A percentile compares a stretch with the other conserved stretches of the same genome.
Evolutionary conservation across 129 eudicot genomes (phyloP).

Genomic region (Smallanthus sonchifolius): DNA sequence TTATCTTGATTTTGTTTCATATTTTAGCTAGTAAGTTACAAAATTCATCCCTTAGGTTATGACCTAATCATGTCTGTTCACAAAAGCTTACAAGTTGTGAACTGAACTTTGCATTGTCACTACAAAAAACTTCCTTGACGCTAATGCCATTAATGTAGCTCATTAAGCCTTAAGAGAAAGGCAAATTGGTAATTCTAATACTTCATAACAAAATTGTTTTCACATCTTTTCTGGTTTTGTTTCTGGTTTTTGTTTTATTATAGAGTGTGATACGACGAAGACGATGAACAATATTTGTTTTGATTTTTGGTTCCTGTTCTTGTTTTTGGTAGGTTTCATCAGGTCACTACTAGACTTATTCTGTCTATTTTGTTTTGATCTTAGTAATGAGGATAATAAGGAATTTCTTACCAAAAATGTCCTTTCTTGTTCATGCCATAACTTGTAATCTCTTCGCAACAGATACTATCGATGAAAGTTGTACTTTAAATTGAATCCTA

Average conservation of each 20-base stretch:
- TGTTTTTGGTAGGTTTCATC: neutral
- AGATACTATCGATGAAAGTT: neutral
- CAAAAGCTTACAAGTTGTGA: neutral
- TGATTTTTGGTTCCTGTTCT: neutral
- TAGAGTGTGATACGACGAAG: neutral
- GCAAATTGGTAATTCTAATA: neutral
- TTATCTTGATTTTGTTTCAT: neutral
- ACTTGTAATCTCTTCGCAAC: neutral
- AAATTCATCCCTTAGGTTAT: neutral
- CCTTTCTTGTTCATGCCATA: neutral
- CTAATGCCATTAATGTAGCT: neutral
- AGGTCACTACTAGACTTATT: neutral
- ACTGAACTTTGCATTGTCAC: neutral
- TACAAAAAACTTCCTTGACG: neutral
- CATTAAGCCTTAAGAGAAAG: neutral
- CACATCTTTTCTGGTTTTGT: neutral
- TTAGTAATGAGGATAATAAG: neutral
- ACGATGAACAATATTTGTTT: neutral
- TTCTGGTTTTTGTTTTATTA: neutral
- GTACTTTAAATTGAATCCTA: neutral
- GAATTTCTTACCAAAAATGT: neutral
- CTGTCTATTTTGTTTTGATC: neutral
- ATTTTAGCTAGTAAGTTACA: constrained; percentile 10
- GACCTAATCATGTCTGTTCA: neutral
- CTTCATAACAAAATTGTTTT: neutral